phyloP scores from a whole-genome alignment of 2,329 filamentous ascomycete genomes.

The Fusarium hainanense region DNA sequence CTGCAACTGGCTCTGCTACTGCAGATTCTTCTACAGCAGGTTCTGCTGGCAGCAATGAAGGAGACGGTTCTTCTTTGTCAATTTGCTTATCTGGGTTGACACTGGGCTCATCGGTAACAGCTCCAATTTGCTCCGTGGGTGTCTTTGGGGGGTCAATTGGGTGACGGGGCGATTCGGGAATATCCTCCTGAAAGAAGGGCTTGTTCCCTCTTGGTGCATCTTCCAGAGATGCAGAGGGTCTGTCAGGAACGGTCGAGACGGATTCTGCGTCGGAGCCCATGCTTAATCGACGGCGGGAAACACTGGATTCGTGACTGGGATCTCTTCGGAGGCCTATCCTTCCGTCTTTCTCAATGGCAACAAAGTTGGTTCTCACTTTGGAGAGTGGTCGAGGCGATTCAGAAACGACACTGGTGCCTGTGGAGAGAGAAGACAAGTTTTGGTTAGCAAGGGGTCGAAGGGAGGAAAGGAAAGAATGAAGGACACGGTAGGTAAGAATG shows the following conservation, averaged over 20 bases:
- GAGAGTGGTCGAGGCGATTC: slow-evolving; percentile 74
- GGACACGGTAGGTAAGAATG: slow-evolving; percentile 34
- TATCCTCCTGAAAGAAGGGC: slow-evolving; percentile 52
- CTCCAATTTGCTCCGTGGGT: slow-evolving; percentile 29
- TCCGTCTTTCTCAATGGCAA: slow-evolving; percentile 76
- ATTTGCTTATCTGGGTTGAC: slow-evolving; percentile 55
- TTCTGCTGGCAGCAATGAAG: slow-evolving; percentile 22
- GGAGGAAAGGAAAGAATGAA: slow-evolving; percentile 29
- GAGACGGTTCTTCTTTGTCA: slow-evolving; percentile 53
- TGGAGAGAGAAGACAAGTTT: slow-evolving; percentile 31
- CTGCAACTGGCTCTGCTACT: background rate
- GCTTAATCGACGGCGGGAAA: slow-evolving; percentile 53
- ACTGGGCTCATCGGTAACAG: slow-evolving; percentile 51
- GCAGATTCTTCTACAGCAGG: slow-evolving; percentile 1
- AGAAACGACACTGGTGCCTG: slow-evolving; percentile 52
- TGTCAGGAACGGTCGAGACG: slow-evolving; percentile 53
- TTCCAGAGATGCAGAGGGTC: slow-evolving; percentile 45
- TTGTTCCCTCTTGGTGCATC: slow-evolving; percentile 43
- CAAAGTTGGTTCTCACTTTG: slow-evolving; percentile 79
- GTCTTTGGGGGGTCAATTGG: slow-evolving; percentile 35
- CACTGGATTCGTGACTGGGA: slow-evolving; percentile 53
- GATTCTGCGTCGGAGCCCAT: slow-evolving; percentile 50
- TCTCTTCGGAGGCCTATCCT: slow-evolving; percentile 63
- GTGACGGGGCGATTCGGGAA: slow-evolving; percentile 56
- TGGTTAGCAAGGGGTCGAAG: slow-evolving; percentile 39